A percentile compares a stretch with the other conserved stretches of the same genome.
These are phyloP conservation scores for Ottelia alismoides DNA, from an alignment of 106 monocot species.

Conservation along the genomic window DNA sequence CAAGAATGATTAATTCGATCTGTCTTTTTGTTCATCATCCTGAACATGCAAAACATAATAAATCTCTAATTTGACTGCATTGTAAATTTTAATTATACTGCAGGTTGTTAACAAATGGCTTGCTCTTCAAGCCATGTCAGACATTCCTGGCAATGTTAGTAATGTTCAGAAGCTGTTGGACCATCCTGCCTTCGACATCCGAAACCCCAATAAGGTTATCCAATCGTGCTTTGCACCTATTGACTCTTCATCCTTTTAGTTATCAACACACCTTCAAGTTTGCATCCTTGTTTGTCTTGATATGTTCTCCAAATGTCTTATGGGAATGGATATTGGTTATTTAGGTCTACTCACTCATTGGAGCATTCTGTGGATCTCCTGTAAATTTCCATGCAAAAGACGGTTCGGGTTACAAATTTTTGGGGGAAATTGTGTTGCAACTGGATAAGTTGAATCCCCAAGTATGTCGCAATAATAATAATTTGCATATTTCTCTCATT, in stretches of 20 bases:
- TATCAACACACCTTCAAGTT: no score
- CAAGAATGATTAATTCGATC: not conserved
- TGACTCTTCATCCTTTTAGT: no score
- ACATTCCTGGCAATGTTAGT: conserved; percentile 81
- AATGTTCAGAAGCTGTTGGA: conserved; percentile 77
- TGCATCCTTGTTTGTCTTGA: no score
- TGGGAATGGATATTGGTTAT: not conserved
- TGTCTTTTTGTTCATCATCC: not conserved
- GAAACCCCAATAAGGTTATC: conserved; percentile 89
- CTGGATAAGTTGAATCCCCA: conserved; percentile 94
- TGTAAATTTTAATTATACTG: not conserved
- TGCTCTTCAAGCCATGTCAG: conserved; percentile 90
- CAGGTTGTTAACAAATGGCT: conserved; percentile 98
- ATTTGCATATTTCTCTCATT: no score
- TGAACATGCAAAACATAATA: not conserved
- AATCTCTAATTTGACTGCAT: not conserved
- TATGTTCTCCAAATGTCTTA: no score
- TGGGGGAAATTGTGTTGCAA: conserved; percentile 89
- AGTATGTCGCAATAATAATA: no score
- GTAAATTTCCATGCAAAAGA: conserved; percentile 99
- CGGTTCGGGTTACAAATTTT: conserved; percentile 92
- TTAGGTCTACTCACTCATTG: conserved; percentile 86
- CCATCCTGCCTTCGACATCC: conserved; percentile 93
- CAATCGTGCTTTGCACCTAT: not conserved
- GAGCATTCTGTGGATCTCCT: conserved; percentile 82